A percentile compares a stretch with the other conserved stretches of the same genome.
phyloP scores from a whole-genome alignment of 257 asterid species.

The Paulownia fortunei region DNA sequence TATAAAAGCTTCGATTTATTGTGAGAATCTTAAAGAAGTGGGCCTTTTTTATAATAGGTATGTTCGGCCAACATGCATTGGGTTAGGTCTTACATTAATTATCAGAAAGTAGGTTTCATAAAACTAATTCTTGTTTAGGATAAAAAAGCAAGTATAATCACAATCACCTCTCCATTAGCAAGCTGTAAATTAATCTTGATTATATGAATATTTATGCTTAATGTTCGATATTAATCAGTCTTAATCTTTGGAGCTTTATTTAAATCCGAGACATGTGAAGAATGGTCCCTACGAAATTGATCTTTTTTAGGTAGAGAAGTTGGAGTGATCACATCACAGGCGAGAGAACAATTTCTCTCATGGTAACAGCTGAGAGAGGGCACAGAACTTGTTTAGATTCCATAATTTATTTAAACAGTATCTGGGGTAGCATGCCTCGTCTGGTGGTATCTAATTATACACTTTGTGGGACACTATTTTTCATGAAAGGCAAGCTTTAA shows the following conservation, averaged over 20 bases:
- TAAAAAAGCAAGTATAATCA: not conserved
- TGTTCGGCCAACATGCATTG: not conserved
- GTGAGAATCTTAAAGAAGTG: not conserved
- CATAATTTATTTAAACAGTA: too few species aligned
- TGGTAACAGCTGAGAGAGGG: not conserved
- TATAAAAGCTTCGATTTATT: not conserved
- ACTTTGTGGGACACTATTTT: constrained; percentile 23
- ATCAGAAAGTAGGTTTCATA: not conserved
- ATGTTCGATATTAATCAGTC: constrained; percentile 21
- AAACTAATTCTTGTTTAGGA: not conserved
- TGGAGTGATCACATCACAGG: constrained; percentile 34
- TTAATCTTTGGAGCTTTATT: not conserved
- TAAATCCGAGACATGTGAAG: constrained; percentile 32
- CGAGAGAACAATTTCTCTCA: constrained; percentile 10
- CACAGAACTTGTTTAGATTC: not conserved
- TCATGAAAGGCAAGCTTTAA: not conserved
- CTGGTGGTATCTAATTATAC: constrained; percentile 28
- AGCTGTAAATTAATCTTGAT: constrained; percentile 9
- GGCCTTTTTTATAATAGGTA: not conserved
- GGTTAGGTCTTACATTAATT: not conserved
- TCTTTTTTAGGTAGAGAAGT: constrained; percentile 35
- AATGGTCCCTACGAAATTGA: constrained; percentile 40
- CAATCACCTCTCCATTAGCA: constrained; percentile 18
- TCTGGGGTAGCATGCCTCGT: constrained; percentile 12
- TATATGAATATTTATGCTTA: not conserved